Evolutionary conservation across 768 basidiomycete species (phyloP), one percentile per base, ranked within the genome.

Genomic region (Suillus subluteus): DNA sequence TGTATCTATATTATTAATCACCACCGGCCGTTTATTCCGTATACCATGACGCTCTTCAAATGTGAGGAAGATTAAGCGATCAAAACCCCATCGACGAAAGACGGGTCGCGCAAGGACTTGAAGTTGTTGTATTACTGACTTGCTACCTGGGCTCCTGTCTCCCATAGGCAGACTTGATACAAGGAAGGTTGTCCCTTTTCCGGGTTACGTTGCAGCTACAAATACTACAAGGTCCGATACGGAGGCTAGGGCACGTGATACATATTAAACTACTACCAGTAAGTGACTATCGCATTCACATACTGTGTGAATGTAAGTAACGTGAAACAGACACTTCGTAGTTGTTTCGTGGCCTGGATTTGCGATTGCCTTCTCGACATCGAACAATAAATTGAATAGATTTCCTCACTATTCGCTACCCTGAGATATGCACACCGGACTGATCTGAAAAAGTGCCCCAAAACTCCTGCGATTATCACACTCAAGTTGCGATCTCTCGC

Each of bases 1-100:
- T 56, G 35, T 56, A 56, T 37, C 35, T 56, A 56, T 56, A 56
- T n/a, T 12, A 35, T 21, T 35, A 21, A 55, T 56, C 21, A 56
- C 54, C 32, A 56, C 16, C 12, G 6, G 11, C 11, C 35, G 32
- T 35, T 35, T 13, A 30, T 55, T 55, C 9, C 30, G 30, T 56
- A 21, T 35, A 35, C 12, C 35, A 13, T n/a, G 32, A 56, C 12
- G 18, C 21, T 56, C 18, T 35, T 37, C 54, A 2, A 30, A 54
- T 54, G 30, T 18, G 52, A 18, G 16, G 16, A n/a, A 38, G 13
- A 35, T 11, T n/a, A 37, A 55, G 30, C 30, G 12, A 21, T 21
- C 32, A 35, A 32, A 35, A 32, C 9, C 54, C 32, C 18, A 35
- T 32, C 11, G 9, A 35, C 6, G 9, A 35, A 55, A 35, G 2